These are phyloP conservation scores for Phytophthora pistaciae DNA, from an alignment of 352 stramenopile genomes.

Conservation along the genomic window DNA sequence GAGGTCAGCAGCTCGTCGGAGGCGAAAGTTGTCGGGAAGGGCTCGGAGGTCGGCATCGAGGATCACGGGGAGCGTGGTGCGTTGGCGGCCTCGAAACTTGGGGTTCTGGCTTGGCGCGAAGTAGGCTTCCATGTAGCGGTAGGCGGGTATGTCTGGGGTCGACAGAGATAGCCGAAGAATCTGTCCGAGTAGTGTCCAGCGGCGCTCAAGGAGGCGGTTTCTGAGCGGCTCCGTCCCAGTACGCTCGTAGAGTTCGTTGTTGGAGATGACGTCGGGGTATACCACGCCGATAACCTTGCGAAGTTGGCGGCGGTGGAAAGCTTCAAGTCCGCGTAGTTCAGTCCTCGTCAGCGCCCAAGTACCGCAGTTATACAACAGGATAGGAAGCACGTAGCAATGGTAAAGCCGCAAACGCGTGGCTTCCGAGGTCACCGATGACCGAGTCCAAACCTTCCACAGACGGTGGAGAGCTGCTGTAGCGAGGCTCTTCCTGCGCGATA, in stretches of 20 bases:
- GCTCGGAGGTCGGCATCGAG: too few species aligned
- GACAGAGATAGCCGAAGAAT: constrained; percentile 6
- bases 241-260: constrained; percentile 17
- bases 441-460: constrained; percentile 24
- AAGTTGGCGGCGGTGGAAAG: constrained; percentile 9
- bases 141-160: background rate
- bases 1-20: too few species aligned
- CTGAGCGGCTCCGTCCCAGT: constrained; percentile 5
- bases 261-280: constrained; percentile 5
- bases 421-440: constrained; percentile 1
- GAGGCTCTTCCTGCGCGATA: constrained; percentile 17
- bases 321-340: background rate
- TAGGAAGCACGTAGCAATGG: constrained; percentile 18
- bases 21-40: too few species aligned
- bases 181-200: constrained; percentile 5
- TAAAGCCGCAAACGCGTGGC: constrained; percentile 11
- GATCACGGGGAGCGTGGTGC: too few species aligned
- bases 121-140: constrained; percentile 9
- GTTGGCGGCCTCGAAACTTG: too few species aligned
- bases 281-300: constrained; percentile 8
- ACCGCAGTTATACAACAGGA: background rate
- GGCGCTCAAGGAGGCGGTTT: constrained; percentile 1
- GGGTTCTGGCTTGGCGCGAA: too few species aligned
- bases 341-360: constrained; percentile 4
- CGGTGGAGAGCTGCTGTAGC: constrained; percentile 12